Conservation (phyloP, 2,329 filamentous ascomycete genomes). For the Penicillium sp. region DNA sequence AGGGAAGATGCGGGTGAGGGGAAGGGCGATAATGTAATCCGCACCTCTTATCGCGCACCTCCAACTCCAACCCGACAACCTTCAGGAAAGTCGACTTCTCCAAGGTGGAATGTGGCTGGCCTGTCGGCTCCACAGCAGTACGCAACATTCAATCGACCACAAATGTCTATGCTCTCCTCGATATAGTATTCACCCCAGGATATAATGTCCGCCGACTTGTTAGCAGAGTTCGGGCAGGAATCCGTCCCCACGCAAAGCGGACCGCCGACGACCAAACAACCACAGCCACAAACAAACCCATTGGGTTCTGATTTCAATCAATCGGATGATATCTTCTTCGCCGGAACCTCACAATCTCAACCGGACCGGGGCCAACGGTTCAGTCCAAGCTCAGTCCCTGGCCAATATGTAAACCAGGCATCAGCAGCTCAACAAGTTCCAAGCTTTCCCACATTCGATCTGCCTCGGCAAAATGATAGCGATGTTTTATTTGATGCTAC, state of each 20-base stretch:
- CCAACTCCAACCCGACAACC: conserved; percentile 1
- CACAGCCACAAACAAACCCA: conserved; percentile 19
- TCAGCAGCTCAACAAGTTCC: conserved; percentile 11
- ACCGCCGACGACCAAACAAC: conserved; percentile 8
- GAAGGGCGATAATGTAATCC: conserved; percentile 29
- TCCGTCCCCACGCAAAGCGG: conserved; percentile 22
- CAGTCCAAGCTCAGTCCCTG: not conserved
- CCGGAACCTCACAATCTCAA: not conserved
- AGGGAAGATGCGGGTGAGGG: conserved; percentile 22
- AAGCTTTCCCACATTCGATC: conserved; percentile 15
- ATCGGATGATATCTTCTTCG: conserved; percentile 26
- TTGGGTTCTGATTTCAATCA: conserved; percentile 29
- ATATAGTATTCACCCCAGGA: conserved; percentile 6
- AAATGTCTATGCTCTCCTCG: not conserved
- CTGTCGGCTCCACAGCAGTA: not conserved
- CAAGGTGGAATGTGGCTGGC: not conserved
- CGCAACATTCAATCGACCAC: not conserved
- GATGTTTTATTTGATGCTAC: conserved; percentile 69
- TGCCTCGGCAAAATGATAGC: conserved; percentile 30
- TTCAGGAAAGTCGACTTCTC: not conserved
- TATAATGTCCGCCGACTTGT: conserved; percentile 59
- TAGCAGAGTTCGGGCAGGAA: conserved; percentile 54
- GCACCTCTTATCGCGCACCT: conserved; percentile 26
- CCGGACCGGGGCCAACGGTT: not conserved
- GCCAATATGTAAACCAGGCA: conserved; percentile 9